Evolutionary conservation across 306 rosid genomes (phyloP), one percentile per base, ranked within the genome.

Genomic region (Quercus mongolica): DNA sequence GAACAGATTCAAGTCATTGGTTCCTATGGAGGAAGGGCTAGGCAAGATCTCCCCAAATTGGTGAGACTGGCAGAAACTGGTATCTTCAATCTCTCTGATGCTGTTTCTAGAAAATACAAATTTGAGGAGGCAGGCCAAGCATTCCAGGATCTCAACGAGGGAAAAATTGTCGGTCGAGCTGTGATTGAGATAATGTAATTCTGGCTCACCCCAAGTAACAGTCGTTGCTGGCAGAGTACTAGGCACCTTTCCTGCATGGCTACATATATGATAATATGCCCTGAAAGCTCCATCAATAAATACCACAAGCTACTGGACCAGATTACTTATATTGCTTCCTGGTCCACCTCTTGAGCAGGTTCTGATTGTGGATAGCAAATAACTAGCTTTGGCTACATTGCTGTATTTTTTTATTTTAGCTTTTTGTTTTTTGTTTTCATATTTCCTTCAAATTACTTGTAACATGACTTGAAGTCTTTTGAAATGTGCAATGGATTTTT

Each of bases 21-120:
- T 5, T 92, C 97, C 0, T 92, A 92, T 75, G 99, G 98, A 89
- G 99, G 90, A 52, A 91, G 99, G 79, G 99, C 98, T 5, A 92
- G 99, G 89, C 94, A 95, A 85, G 99, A 95, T 87, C 99, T 95
- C 76, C 99, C 99, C 1, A 93, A 92, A 86, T 21, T 95, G 83
- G 88, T 93, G 17, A 90, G 86, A 86, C 68, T 95, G 79, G 98
- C 99, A 74, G 99, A 95, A 83, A 71, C 91, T 14, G 99, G 98
- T 14, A 79, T 93, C 64, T 95, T 95, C 85, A 85, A 90, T 80
- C 96, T 93, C 25, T 41, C 69, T 7, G 71, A 80, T 85, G 92
- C 98, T 51, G 99, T 95, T 85, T 86, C 99, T 33, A 88, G 92
- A 85, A 91, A 4, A 72, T 95, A 95, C 87, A 89, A 78, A 59